Percentiles rank a stretch among this genome's conserved stretches.
Evolutionary conservation across 805 yeast genomes (phyloP).

Genomic region (Myxozyma nipponensis): DNA sequence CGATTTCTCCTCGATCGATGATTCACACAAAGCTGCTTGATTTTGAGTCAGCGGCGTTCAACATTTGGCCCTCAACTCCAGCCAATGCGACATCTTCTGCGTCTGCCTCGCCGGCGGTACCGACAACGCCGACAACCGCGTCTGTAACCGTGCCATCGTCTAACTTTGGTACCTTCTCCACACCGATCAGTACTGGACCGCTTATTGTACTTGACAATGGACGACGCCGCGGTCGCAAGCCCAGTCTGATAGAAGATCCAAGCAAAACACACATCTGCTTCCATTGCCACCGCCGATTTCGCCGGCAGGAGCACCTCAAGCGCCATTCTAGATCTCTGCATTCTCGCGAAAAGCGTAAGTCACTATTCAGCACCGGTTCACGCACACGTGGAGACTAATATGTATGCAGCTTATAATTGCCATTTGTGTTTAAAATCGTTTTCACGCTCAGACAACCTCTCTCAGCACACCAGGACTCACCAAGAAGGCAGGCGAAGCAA

Average conservation of each 20-base stretch:
- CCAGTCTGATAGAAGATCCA: conserved; percentile 22
- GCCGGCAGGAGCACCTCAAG: conserved; percentile 43
- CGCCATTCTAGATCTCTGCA: conserved; percentile 65
- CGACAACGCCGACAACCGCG: not conserved
- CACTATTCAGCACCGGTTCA: not conserved
- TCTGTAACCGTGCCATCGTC: not conserved
- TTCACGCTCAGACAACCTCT: conserved; percentile 37
- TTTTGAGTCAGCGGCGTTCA: conserved; percentile 5
- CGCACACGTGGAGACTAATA: not conserved
- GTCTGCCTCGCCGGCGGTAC: not conserved
- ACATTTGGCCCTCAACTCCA: not conserved
- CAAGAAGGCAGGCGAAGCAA: too few species aligned
- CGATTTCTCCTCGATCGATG: conserved; percentile 3
- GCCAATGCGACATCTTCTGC: not conserved
- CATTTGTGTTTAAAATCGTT: conserved; percentile 35
- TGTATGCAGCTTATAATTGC: conserved; percentile 33
- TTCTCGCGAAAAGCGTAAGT: conserved; percentile 50
- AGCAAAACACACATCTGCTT: conserved; percentile 38
- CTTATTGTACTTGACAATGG: conserved; percentile 6
- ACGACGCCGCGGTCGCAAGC: conserved; percentile 25
- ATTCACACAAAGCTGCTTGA: not conserved
- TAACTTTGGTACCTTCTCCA: not conserved
- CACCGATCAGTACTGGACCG: not conserved
- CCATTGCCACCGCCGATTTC: conserved; percentile 39
- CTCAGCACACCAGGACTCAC: conserved; percentile 38